Conservation (phyloP, 2,329 filamentous ascomycete genomes). For the Ceratocystis cubensis region DNA sequence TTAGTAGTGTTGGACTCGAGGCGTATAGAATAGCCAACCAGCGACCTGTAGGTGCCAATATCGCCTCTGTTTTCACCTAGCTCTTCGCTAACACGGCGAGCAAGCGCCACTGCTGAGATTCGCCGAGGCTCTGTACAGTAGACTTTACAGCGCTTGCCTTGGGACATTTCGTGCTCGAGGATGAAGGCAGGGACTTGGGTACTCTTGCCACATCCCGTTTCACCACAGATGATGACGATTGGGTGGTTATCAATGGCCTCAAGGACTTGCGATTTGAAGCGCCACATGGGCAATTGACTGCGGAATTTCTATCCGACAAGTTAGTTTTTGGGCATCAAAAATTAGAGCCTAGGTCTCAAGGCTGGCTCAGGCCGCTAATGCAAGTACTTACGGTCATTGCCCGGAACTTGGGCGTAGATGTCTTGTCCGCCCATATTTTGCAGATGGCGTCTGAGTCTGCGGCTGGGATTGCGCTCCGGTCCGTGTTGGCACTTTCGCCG, state of each 20-base stretch:
- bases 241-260: slow-evolving; percentile 65
- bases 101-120: slow-evolving; percentile 91
- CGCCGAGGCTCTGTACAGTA: slow-evolving; percentile 91
- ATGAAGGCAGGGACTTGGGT: slow-evolving; percentile 94
- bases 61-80: slow-evolving; percentile 75
- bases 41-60: slow-evolving; percentile 66
- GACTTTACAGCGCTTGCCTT: slow-evolving; percentile 74
- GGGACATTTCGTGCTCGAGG: slow-evolving; percentile 72
- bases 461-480: slow-evolving; percentile 32
- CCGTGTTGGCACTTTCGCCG: slow-evolving; percentile 37
- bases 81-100: slow-evolving; percentile 86
- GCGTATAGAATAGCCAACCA: slow-evolving; percentile 89
- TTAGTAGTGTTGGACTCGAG: slow-evolving; percentile 75
- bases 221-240: slow-evolving; percentile 86
- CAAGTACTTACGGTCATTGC: slow-evolving; percentile 53
- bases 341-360: no score
- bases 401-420: slow-evolving; percentile 50
- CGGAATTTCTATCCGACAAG: slow-evolving; percentile 40
- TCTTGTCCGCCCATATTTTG: slow-evolving; percentile 49
- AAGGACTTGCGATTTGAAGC: slow-evolving; percentile 67
- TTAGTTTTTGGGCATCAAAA: slow-evolving; percentile 13
- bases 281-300: slow-evolving; percentile 79
- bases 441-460: slow-evolving; percentile 39
- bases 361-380: no score
- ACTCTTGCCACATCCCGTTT: slow-evolving; percentile 94